Conservation (phyloP, 2,329 filamentous ascomycete genomes). For the Emericellopsis cladophorae region DNA sequence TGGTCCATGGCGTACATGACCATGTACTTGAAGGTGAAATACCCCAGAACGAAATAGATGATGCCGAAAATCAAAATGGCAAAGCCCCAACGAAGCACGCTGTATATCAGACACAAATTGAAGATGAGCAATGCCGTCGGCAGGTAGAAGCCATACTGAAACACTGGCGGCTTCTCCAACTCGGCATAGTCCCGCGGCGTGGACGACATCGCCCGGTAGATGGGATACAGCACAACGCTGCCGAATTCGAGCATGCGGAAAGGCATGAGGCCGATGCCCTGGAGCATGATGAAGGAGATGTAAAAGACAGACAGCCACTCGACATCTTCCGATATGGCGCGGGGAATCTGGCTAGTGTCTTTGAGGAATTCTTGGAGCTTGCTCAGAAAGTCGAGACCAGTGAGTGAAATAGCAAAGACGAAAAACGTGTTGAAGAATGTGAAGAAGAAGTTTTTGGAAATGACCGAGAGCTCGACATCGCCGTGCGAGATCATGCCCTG, state of each 20-base stretch:
- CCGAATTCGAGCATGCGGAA: constrained; percentile 87
- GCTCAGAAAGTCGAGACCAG: constrained; percentile 62
- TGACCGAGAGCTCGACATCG: constrained; percentile 85
- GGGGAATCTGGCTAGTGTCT: constrained; percentile 69
- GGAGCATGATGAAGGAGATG: constrained; percentile 84
- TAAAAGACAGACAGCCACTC: constrained; percentile 73
- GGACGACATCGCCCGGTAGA: constrained; percentile 64
- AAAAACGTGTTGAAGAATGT: constrained; percentile 99
- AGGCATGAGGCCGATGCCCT: constrained; percentile 86
- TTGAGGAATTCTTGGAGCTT: constrained; percentile 62
- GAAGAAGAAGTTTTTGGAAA: constrained; percentile 99
- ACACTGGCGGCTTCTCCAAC: constrained; percentile 68
- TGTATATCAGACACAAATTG: constrained; percentile 93
- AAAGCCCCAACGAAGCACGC: constrained; percentile 68
- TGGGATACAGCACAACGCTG: constrained; percentile 69
- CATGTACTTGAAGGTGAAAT: constrained; percentile 94
- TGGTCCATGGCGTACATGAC: constrained; percentile 97
- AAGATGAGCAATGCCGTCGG: constrained; percentile 87
- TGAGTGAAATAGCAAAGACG: constrained; percentile 80
- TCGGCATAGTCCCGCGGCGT: constrained; percentile 85
- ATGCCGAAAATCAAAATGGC: constrained; percentile 72
- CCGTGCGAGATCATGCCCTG: constrained; percentile 94
- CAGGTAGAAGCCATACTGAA: constrained; percentile 93
- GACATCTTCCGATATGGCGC: constrained; percentile 62
- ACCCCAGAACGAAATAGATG: constrained; percentile 71